phyloP scores from a whole-genome alignment of 2,329 filamentous ascomycete genomes.

The Scopulariopsis brevicaulis region DNA sequence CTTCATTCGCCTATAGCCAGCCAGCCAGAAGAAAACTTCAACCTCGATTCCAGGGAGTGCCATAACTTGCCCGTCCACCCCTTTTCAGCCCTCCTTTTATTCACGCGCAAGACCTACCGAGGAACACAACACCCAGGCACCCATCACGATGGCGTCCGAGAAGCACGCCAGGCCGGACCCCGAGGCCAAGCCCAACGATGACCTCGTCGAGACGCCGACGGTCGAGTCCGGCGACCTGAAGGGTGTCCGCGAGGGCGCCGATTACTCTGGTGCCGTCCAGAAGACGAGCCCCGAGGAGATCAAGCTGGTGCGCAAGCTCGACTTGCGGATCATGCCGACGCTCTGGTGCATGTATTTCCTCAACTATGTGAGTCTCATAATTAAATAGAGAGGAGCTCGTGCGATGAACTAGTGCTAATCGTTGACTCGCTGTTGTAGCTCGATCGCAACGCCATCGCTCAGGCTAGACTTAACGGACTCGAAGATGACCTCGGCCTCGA shows the following conservation, averaged over 20 bases:
- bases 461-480: slow-evolving; percentile 12
- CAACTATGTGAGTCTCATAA: slow-evolving; percentile 12
- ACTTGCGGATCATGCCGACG: slow-evolving; percentile 17
- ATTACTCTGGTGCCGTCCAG: slow-evolving; percentile 20
- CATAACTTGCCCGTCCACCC: neutral
- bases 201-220: slow-evolving; percentile 12
- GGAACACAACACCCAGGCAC: too few relatives aligned
- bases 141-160: neutral
- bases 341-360: slow-evolving; percentile 24
- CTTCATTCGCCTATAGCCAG: too few relatives aligned
- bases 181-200: slow-evolving; percentile 11
- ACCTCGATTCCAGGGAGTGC: too few relatives aligned
- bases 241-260: slow-evolving; percentile 11
- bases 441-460: slow-evolving; percentile 13
- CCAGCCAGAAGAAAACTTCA: too few relatives aligned
- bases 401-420: too few relatives aligned
- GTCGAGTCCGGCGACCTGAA: slow-evolving; percentile 10
- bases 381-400: neutral
- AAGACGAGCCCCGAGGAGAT: slow-evolving; percentile 22
- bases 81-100: neutral
- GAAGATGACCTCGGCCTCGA: slow-evolving; percentile 24
- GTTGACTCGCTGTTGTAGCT: slow-evolving; percentile 12
- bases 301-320: slow-evolving; percentile 19
- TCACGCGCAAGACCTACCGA: neutral
- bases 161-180: neutral